A percentile compares a stretch with the other conserved stretches of the same genome.
phyloP scores from a whole-genome alignment of 345 rosid genomes.

The Lepidium sativum region DNA sequence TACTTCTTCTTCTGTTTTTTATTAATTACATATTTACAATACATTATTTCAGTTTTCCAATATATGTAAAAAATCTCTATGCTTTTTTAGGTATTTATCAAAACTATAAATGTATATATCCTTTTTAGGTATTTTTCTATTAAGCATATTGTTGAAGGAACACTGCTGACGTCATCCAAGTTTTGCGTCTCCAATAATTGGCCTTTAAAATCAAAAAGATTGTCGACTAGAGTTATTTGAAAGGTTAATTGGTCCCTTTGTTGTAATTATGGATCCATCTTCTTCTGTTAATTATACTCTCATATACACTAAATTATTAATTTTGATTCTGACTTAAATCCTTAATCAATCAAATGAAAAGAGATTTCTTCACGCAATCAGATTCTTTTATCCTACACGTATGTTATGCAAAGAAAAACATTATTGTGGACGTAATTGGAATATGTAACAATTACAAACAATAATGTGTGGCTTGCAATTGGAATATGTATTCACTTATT shows the following conservation, averaged over 20 bases:
- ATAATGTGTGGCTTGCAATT: too few species aligned
- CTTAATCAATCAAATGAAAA: not conserved
- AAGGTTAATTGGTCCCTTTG: constrained; percentile 4
- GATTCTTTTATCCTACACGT: not conserved
- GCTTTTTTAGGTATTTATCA: not conserved
- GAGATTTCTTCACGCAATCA: constrained; percentile 20
- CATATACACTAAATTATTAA: not conserved
- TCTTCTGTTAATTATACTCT: not conserved
- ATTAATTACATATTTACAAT: too few species aligned
- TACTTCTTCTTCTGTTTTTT: too few species aligned
- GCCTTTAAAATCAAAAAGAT: constrained; percentile 9
- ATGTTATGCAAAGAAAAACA: not conserved
- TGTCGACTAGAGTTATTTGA: not conserved
- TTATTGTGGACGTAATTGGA: not conserved
- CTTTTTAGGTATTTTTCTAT: not conserved
- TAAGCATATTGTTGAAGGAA: not conserved
- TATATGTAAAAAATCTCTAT: not conserved
- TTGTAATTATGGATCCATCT: constrained; percentile 7
- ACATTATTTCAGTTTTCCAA: too few species aligned
- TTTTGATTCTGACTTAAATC: not conserved
- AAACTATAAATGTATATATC: not conserved
- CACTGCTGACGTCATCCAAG: not conserved
- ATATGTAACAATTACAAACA: too few species aligned
- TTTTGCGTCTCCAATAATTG: constrained; percentile 11
- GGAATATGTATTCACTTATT: too few species aligned